phyloP scores from a whole-genome alignment of 352 stramenopile genomes.

The Phytophthora quininea region DNA sequence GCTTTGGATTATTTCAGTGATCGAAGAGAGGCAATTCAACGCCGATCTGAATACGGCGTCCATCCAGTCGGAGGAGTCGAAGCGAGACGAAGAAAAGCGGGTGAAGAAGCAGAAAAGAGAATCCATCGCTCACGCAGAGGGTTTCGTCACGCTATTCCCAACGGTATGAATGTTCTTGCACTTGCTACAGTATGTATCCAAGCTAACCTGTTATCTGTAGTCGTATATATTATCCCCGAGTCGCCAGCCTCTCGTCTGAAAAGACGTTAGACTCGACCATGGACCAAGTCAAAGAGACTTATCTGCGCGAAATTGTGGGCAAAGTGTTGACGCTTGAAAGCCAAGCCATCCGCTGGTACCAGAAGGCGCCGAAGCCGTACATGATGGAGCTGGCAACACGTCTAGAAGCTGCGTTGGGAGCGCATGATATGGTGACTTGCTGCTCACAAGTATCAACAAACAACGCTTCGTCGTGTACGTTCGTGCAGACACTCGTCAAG shows the following conservation, averaged over 20 bases:
- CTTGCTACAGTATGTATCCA: not conserved
- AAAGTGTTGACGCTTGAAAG: constrained; percentile 73
- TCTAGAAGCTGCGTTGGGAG: constrained; percentile 46
- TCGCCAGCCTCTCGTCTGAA: constrained; percentile 48
- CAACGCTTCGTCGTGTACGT: constrained; percentile 37
- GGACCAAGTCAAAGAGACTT: constrained; percentile 45
- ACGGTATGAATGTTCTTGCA: constrained; percentile 42
- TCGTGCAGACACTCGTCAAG: constrained; percentile 54
- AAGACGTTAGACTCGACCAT: constrained; percentile 56
- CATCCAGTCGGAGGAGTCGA: constrained; percentile 78
- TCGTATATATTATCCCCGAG: constrained; percentile 61
- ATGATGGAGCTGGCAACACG: constrained; percentile 67
- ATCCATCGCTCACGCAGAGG: constrained; percentile 50
- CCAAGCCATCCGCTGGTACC: constrained; percentile 78
- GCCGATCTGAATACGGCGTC: constrained; percentile 76
- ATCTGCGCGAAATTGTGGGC: constrained; percentile 58
- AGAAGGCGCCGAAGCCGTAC: constrained; percentile 65
- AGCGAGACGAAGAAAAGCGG: constrained; percentile 61
- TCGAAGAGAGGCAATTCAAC: constrained; percentile 75
- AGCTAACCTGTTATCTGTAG: constrained; percentile 23
- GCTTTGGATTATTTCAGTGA: constrained; percentile 78
- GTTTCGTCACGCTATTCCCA: constrained; percentile 69
- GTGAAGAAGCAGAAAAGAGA: constrained; percentile 66
- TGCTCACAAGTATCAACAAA: constrained; percentile 37
- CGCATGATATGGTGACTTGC: constrained; percentile 54